Conservation (phyloP, 805 yeast genomes). For the Ogataea glucozyma region DNA sequence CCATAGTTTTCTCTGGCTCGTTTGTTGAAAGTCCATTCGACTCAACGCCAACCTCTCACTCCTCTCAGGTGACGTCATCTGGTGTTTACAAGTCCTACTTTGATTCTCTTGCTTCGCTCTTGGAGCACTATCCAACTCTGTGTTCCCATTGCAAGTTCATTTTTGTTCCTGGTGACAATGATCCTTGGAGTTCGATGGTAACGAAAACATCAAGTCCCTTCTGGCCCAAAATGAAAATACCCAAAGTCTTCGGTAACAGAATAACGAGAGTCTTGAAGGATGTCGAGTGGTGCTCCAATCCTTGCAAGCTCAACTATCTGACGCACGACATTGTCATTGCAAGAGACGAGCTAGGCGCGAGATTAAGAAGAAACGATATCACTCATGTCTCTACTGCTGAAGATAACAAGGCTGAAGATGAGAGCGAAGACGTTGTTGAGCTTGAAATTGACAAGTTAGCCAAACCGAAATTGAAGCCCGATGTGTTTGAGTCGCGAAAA, state of each 20-base stretch:
- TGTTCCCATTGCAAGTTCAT: constrained; percentile 56
- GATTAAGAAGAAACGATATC: constrained; percentile 71
- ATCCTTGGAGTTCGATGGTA: constrained; percentile 84
- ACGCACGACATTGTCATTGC: constrained; percentile 79
- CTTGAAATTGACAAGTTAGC: constrained; percentile 31
- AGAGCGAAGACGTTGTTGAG: constrained; percentile 27
- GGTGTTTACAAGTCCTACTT: constrained; percentile 65
- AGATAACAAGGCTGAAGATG: constrained; percentile 15
- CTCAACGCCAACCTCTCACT: constrained; percentile 50
- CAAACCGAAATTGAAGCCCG: constrained; percentile 42
- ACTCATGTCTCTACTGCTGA: constrained; percentile 43
- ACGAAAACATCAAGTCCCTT: constrained; percentile 58
- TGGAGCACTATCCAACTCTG: constrained; percentile 60
- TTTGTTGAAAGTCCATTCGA: constrained; percentile 68
- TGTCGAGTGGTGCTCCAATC: constrained; percentile 67
- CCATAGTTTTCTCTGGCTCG: constrained; percentile 81
- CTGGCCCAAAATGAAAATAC: constrained; percentile 77
- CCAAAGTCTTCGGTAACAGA: constrained; percentile 68
- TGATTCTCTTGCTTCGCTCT: constrained; percentile 67
- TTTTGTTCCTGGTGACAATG: constrained; percentile 86
- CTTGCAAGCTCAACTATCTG: constrained; percentile 72
- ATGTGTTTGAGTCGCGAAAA: constrained; percentile 61
- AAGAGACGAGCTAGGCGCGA: constrained; percentile 70
- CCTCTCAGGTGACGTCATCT: constrained; percentile 48
- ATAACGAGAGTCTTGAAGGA: constrained; percentile 58